Conservation (phyloP, 1,284 basidiomycete species). For the Ceratorhiza oryzae-sativae region DNA sequence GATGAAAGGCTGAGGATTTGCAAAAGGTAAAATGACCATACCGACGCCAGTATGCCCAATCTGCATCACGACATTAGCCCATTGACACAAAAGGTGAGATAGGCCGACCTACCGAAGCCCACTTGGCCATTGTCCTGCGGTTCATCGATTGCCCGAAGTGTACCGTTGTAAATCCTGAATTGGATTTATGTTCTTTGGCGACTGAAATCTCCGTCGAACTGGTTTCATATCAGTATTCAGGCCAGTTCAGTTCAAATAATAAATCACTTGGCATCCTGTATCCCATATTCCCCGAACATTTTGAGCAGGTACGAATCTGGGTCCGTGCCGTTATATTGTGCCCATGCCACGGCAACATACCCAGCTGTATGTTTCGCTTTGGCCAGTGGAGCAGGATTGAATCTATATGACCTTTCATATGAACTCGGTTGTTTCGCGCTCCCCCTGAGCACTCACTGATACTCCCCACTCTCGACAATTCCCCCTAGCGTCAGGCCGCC, state of each 20-base stretch:
- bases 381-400: conserved; percentile 47
- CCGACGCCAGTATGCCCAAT: conserved; percentile 33
- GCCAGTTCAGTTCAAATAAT: too few relatives aligned
- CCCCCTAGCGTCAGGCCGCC: conserved; percentile 48
- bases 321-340: conserved; percentile 44
- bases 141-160: conserved; percentile 42
- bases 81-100: too few relatives aligned
- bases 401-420: background rate
- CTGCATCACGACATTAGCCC: background rate
- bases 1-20: background rate
- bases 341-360: conserved; percentile 45
- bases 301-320: conserved; percentile 34
- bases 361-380: conserved; percentile 47
- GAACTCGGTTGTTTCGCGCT: background rate
- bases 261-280: conserved; percentile 45
- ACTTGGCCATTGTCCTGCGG: conserved; percentile 41
- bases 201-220: conserved; percentile 40
- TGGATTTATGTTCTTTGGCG: conserved; percentile 37
- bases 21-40: background rate
- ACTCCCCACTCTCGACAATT: conserved; percentile 25
- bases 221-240: too few relatives aligned
- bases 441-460: conserved; percentile 20
- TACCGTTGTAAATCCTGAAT: conserved; percentile 26
- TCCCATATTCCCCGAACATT: conserved; percentile 43
- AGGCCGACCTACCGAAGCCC: conserved; percentile 25